Percentiles rank a stretch among this genome's conserved stretches.
These are phyloP conservation scores for Xylaria scruposa DNA, from an alignment of 495 filamentous ascomycete species.

Conservation along the genomic window DNA sequence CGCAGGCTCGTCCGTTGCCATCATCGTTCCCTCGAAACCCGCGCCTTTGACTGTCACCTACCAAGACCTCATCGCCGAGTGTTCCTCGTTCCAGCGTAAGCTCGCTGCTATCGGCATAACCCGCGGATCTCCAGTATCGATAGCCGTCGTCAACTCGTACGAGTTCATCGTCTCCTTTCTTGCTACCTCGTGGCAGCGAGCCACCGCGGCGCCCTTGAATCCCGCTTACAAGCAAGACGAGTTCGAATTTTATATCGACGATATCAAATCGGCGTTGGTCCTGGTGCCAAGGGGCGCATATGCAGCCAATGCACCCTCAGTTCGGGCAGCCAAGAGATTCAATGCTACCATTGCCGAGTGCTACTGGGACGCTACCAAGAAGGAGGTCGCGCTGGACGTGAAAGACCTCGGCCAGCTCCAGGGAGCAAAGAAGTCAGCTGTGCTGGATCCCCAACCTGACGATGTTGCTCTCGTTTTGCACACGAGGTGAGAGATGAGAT, in stretches of 20 bases:
- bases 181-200: slow-evolving; percentile 76
- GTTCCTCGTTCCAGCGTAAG: slow-evolving; percentile 70
- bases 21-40: slow-evolving; percentile 71
- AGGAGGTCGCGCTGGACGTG: slow-evolving; percentile 73
- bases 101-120: slow-evolving; percentile 73
- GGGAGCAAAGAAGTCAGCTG: slow-evolving; percentile 53
- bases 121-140: slow-evolving; percentile 70
- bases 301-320: slow-evolving; percentile 65
- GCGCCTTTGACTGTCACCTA: slow-evolving; percentile 67
- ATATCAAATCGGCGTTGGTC: slow-evolving; percentile 75
- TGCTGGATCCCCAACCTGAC: slow-evolving; percentile 65
- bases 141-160: slow-evolving; percentile 78
- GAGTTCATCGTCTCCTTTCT: slow-evolving; percentile 85
- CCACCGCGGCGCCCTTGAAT: slow-evolving; percentile 81
- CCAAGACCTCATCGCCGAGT: slow-evolving; percentile 64
- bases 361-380: slow-evolving; percentile 68
- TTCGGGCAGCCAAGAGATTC: slow-evolving; percentile 75
- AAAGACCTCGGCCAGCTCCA: slow-evolving; percentile 73
- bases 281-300: slow-evolving; percentile 75
- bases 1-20: slow-evolving; percentile 53
- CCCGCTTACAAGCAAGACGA: slow-evolving; percentile 84
- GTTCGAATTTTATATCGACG: slow-evolving; percentile 89
- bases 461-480: slow-evolving; percentile 77
- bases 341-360: slow-evolving; percentile 80
- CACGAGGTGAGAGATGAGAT: slow-evolving; percentile 38